Evolutionary conservation across 1,284 basidiomycete species (phyloP), one percentile per base, ranked within the genome.

Genomic region (Meripilus lineatus): DNA sequence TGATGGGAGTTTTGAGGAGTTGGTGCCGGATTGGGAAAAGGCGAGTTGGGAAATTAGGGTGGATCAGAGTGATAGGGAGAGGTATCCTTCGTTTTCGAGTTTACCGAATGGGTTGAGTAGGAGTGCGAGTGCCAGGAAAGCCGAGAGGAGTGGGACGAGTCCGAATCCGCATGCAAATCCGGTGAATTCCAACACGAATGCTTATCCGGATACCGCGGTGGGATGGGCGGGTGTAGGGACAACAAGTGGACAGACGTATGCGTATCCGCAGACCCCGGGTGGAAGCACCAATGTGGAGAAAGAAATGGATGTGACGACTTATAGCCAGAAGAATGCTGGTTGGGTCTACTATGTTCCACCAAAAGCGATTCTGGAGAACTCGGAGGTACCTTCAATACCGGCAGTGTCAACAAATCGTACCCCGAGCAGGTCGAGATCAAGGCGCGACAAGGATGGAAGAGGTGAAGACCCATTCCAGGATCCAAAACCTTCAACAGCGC

Each of bases 1-100:
- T 14, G 59, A 58, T 15, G 67, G 66, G 25, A 10, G 8, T 30
- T 59, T 60, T 23, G 81, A 84, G 58, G 71, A 77, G 46, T 61
- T 85, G 58, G 66, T 81, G 33, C 74, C 75, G 2, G 82, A 86
- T 63, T 79, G 76, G 74, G 70, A 77, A 55, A 75, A 73, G 50
- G 66, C 71, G 44, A 73, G 68, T 50, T 84, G 80, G 43, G 41
- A 42, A 28, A 21, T 34, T n/a, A 30, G 37, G 37, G 25, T 45
- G 17, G 48, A 65, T 70, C 51, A 70, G 68, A 53, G 50, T 74
- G 73, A 76, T 35, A 38, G 54, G 14, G 56, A 63, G 24, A 50
- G 60, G 18, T 65, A 65, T 45, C 62, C 63, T 18, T 58, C 58
- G 13, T 60, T 62, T 43, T 42, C 52, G 35, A 50, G 52, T 21